These are phyloP conservation scores for Lecanicillium sp. DNA, from an alignment of 2,329 filamentous ascomycete species.

Conservation along the genomic window DNA sequence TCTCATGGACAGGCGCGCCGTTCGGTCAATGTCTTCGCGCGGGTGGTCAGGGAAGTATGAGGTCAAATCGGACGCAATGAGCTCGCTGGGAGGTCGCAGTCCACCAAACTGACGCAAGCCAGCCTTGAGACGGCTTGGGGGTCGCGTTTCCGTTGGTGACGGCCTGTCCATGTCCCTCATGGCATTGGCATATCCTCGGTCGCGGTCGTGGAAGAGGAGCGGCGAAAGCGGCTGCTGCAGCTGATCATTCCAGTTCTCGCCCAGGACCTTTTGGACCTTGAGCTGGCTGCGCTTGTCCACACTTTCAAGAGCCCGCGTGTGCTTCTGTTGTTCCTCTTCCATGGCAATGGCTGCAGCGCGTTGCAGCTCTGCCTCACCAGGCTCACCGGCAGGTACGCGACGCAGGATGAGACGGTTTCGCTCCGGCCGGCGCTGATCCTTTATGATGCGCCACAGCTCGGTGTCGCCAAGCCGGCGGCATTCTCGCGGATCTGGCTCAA, in stretches of 20 bases:
- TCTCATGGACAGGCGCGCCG: conserved; percentile 84
- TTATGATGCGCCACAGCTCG: conserved; percentile 86
- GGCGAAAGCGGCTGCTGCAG: conserved; percentile 83
- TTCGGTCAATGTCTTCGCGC: conserved; percentile 90
- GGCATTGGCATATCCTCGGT: conserved; percentile 56
- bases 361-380: conserved; percentile 77
- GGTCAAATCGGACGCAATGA: conserved; percentile 92
- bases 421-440: conserved; percentile 76
- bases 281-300: conserved; percentile 71
- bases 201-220: conserved; percentile 61
- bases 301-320: conserved; percentile 53
- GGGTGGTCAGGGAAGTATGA: conserved; percentile 97
- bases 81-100: conserved; percentile 85
- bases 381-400: conserved; percentile 87
- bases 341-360: conserved; percentile 82
- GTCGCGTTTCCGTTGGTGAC: conserved; percentile 36
- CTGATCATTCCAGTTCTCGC: conserved; percentile 75
- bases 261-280: conserved; percentile 84
- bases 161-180: conserved; percentile 52
- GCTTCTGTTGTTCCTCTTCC: conserved; percentile 74
- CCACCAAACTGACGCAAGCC: conserved; percentile 80
- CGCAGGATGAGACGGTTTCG: conserved; percentile 84
- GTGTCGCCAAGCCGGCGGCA: conserved; percentile 78
- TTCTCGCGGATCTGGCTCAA: conserved; percentile 73
- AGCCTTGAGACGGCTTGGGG: conserved; percentile 36